Conservation (phyloP, 768 basidiomycete species). For the Mycena alexandri region DNA sequence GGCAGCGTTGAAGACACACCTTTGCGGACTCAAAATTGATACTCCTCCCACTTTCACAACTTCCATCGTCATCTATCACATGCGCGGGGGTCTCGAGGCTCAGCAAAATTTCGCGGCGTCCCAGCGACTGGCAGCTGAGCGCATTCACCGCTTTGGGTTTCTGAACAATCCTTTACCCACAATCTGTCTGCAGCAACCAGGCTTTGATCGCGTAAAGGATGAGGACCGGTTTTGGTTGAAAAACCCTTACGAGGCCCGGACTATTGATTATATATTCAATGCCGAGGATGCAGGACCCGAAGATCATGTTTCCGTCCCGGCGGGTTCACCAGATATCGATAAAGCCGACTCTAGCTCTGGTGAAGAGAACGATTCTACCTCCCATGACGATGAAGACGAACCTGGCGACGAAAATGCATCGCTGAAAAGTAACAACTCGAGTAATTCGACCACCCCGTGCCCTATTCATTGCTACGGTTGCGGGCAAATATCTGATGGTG, state of each 20-base stretch:
- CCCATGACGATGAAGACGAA: no score
- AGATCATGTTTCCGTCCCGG: no score
- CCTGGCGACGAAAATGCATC: no score
- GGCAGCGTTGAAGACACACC: not conserved
- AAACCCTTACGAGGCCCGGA: not conserved
- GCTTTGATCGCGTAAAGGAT: not conserved
- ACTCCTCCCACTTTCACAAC: not conserved
- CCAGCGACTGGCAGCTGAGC: not conserved
- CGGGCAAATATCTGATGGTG: no score
- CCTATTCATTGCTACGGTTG: no score
- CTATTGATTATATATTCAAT: not conserved
- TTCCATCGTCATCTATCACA: not conserved
- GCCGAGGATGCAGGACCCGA: no score
- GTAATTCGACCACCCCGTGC: no score
- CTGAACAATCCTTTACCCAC: not conserved
- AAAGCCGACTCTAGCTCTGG: no score
- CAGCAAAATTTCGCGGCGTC: not conserved
- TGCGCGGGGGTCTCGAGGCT: not conserved
- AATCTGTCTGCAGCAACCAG: not conserved
- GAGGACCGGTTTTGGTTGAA: constrained; percentile 3
- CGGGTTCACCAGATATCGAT: no score
- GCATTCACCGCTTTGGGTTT: not conserved
- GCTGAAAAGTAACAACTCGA: no score
- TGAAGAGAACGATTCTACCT: no score
- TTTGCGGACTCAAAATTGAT: not conserved